Base-by-base conservation (phyloP, 331 rosid species). In the Quercus tomentella region DNA sequence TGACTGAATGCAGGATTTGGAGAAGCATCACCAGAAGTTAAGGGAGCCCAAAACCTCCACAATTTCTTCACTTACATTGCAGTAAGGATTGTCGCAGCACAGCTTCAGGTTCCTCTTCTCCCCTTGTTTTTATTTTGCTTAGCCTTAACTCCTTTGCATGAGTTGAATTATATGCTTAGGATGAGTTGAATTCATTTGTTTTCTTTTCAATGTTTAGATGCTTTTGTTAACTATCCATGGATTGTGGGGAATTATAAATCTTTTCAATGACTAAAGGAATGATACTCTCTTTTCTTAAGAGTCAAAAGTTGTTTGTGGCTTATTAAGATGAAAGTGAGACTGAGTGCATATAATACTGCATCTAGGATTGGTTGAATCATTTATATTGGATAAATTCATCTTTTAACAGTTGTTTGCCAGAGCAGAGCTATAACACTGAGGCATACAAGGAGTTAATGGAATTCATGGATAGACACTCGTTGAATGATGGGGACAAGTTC, bases 1-100 rank as follows among this genome's bases (percentile, higher is more conserved):
- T 60, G 6, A 70, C 52, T 80, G 65, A 30, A 72, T 78, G 81
- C 86, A 93, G 99, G 99, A 75, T 93, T 90, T 41, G 99, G 97
- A 85, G 97, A 92, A 86, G 94, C 96, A 30, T 91, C 98, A 15
- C 98, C 99, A 6, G 99, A 95, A 87, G 89, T 85, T 31, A 95
- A 90, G 87, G 99, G 92, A 68, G 97, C 99, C 63, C 79, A 77
- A 7, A 86, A 95, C 63, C 93, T 95, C 35, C 97, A 95, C 56
- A 87, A 83, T 65, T 95, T 95, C 94, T 95, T 95, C 83, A 95
- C 92, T 76, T 95, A 78, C 52, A 35, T 87, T 68, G 98, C 99
- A 3, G 96, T 95, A 43, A 86, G 89, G 35, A 90, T 95, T 20
- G 92, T 95, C 72, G 78, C 89, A 72, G 91, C 99, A 28, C 99